phyloP scores from a whole-genome alignment of 2,329 filamentous ascomycete genomes.

The Orbilia brochopaga region DNA sequence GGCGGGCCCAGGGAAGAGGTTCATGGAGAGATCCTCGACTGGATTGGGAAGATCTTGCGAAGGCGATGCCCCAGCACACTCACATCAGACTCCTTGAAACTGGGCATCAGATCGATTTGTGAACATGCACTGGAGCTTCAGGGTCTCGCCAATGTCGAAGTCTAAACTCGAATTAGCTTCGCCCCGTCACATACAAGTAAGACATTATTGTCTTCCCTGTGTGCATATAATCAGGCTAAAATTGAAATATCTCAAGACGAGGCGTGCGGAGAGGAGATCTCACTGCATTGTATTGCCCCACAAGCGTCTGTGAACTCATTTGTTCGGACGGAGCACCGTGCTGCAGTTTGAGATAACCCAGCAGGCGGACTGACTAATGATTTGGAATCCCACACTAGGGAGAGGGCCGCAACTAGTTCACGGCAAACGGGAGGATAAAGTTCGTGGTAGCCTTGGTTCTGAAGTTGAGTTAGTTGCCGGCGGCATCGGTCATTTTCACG shows the following conservation, averaged over 20 bases:
- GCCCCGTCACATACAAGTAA: neutral
- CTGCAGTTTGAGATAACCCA: neutral
- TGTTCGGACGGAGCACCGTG: constrained; percentile 1
- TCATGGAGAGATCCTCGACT: constrained; percentile 11
- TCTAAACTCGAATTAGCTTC: neutral
- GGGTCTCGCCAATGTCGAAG: neutral
- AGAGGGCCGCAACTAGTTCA: constrained; percentile 8
- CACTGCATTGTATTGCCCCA: constrained; percentile 24
- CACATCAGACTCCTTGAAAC: constrained; percentile 16
- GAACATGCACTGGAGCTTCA: neutral
- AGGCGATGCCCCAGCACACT: constrained; percentile 10
- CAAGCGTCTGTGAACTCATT: constrained; percentile 20
- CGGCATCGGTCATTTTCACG: constrained; percentile 47
- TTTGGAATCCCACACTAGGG: constrained; percentile 28
- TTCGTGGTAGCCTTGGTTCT: constrained; percentile 6
- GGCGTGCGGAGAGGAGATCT: constrained; percentile 20
- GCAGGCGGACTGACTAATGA: neutral
- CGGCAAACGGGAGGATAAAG: constrained; percentile 12
- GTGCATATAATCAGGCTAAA: constrained; percentile 10
- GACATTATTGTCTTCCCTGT: neutral
- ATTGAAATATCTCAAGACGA: constrained; percentile 25
- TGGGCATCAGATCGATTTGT: constrained; percentile 4
- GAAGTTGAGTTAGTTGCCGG: constrained; percentile 35
- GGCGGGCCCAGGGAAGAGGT: constrained; percentile 32
- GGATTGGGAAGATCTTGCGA: constrained; percentile 22